Evolutionary conservation across 2,329 filamentous ascomycete genomes (phyloP), one percentile per base, ranked within the genome.

Genomic region (Chrysoporthe austroafricana): DNA sequence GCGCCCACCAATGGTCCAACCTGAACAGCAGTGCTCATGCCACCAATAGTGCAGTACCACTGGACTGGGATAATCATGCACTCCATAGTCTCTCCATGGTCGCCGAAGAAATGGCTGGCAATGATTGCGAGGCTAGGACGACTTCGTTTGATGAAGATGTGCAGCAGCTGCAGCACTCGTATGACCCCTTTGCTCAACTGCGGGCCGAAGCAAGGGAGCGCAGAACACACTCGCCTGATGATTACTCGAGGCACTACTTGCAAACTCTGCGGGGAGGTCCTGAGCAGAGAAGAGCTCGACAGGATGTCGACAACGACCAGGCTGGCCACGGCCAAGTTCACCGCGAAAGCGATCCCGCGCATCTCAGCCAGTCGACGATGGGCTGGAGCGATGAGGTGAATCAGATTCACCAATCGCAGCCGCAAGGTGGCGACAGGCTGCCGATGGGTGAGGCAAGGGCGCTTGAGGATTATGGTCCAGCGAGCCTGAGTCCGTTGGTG

Each of bases 151-250:
- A 63, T 14, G 66, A 66, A n/a, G 8, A 62, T 57, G 54, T 67
- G 62, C 66, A 64, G 42, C 66, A 70, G 11, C 39, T 68, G 48
- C 68, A 68, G 46, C 58, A 67, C 14, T 46, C 68, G 1, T 70
- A 70, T 36, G 68, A 70, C 46, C 52, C 66, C n/a, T 68, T 64
- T 59, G 68, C 68, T n/a, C 68, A 67, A 14, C 58, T 70, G 52
- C 59, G 66, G 0, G 56, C 62, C 16, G 68, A 65, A n/a, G 68
- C 44, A n/a, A 64, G 62, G 46, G 61, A 69, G 64, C 48, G 46
- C 11, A 62, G 68, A 26, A 39, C 63, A n/a, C 52, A 65, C 26
- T 62, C 66, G 11, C 57, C 62, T 5, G 66, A 68, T 14, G 44
- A 63, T 9, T 70, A 68, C 34, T 39, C 67, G 44, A 63, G 56